Base-by-base conservation (phyloP, 2,329 filamentous ascomycete species). In the Rhinocladiella similis region DNA sequence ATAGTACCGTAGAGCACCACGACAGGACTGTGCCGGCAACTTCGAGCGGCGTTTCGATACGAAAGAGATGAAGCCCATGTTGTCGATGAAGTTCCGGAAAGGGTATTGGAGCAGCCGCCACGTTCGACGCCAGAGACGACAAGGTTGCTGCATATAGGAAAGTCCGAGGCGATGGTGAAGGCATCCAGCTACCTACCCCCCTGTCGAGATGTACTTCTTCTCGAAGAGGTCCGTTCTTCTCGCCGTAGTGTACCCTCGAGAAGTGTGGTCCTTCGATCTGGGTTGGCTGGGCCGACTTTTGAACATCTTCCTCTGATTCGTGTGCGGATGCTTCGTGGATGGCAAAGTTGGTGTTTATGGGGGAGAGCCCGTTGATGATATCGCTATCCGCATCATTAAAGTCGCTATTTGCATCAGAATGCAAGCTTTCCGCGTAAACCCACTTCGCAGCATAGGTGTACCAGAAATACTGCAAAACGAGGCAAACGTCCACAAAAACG, bases 391-490 rank as follows among this genome's bases (percentile, higher is more conserved):
- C 58, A 47, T 69, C 67, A 45, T 70, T 64, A 47, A 67, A 63
- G 13, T 50, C 41, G 45, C 67, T 62, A 47, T 64, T 62, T 25
- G 65, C 61, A 22, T 70, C 56, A 16, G 66, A 64, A 52, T 63
- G 53, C 25, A 64, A 58, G 36, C 61, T 57, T 50, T 71, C 70
- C 12, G 62, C 67, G 18, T 77, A 73, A 53, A 76, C 69, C 46
- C 76, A 78, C 53, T 80, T 75, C 65, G 80, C 77, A 57, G 83
- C 67, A 57, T 81, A 74, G 49, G 83, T 83, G 65, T 88, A 88
- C 83, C 84, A 88, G 36, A 85, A 72, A 73, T 83, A 87, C 70
- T 88, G 85, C 35, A 76, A 72, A 6, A 86, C 83, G 25, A 88
- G 73, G 35, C 81, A 77, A 27, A 84, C 71, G 68, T 88, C 85